Evolutionary conservation across 2,329 filamentous ascomycete genomes (phyloP), one percentile per base, ranked within the genome.

Genomic region (Parastagonospora nodorum): DNA sequence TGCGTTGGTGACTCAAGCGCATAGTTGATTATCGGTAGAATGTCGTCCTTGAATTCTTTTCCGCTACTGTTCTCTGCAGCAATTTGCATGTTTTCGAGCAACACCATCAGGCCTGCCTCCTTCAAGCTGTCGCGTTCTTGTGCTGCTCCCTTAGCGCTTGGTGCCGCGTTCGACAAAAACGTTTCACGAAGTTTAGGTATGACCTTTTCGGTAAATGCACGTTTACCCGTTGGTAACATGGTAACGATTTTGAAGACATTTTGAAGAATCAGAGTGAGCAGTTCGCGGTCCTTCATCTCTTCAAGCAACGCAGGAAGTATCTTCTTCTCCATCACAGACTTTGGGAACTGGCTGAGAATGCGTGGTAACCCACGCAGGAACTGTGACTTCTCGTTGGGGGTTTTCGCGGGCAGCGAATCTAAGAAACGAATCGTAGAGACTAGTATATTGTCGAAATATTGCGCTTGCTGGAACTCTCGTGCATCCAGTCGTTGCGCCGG

Each of bases 341-440:
- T 91, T 2, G 94, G 94, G 65, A 99, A 99, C 30, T 94, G 94
- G 0, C 90, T 88, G 49, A 99, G 76, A 9, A 99, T 92, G 45
- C 91, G 88, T 60, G 88, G 87, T 8, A 99, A 78, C 0, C 94
- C 94, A 47, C 91, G 86, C 82, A 99, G 84, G 71, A 99, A 99
- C 50, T 92, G 88, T 6, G 88, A 83, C 72, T 99, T 99, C 68
- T 99, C 94, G 55, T 85, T 89, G 0, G 90, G 83, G 1, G 92
- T 96, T 77, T 99, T 99, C 30, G 90, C 90, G 0, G 94, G 93
- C 51, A 99, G 85, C 0, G 87, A 84, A 64, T 99, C 94, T 24
- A 99, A 79, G 68, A 99, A 99, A 10, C 94, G 89, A 55, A 99
- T 96, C 0, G 94, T 97, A 0, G 92, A 96, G 16, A 99, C 91